A percentile compares a stretch with the other conserved stretches of the same genome.
Evolutionary conservation across 495 filamentous ascomycete species (phyloP).

Genomic region (Xylaria cubensis): DNA sequence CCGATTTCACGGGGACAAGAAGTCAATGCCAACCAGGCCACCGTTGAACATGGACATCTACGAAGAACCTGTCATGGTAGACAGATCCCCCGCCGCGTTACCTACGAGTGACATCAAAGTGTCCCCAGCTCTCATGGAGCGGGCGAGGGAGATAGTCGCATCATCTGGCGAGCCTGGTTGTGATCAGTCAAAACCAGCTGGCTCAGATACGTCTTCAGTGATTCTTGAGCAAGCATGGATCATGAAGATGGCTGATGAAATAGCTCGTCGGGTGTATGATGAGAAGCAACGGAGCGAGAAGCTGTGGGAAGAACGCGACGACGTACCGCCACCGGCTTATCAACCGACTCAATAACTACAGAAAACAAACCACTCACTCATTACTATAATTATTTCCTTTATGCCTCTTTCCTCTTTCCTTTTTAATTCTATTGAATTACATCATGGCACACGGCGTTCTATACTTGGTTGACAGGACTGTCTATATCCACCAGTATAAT

Average conservation of each 20-base stretch:
- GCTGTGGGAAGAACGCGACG: conserved; percentile 57
- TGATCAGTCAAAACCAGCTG: conserved; percentile 38
- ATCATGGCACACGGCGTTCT: conserved; percentile 38
- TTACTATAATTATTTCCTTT: conserved; percentile 33
- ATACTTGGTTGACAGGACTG: conserved; percentile 15
- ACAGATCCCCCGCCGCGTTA: conserved; percentile 23
- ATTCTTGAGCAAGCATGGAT: conserved; percentile 87
- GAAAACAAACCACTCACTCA: conserved; percentile 21
- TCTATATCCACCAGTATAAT: conserved; percentile 33
- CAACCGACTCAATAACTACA: conserved; percentile 48
- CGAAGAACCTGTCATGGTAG: conserved; percentile 29
- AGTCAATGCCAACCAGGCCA: conserved; percentile 35
- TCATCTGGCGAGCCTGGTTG: conserved; percentile 44
- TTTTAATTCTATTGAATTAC: conserved; percentile 34
- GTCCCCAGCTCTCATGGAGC: conserved; percentile 34
- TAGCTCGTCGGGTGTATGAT: conserved; percentile 83
- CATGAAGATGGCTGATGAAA: conserved; percentile 88
- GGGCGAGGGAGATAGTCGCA: conserved; percentile 44
- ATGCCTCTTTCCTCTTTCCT: conserved; percentile 29
- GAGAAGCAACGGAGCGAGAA: conserved; percentile 56
- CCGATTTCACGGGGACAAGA: conserved; percentile 44
- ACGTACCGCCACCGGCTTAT: conserved; percentile 70
- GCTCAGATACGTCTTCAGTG: conserved; percentile 55
- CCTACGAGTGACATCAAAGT: conserved; percentile 31
- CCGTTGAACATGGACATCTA: conserved; percentile 40